Evolutionary conservation across 1,284 basidiomycete genomes (phyloP).

Genomic region (Boletus albobrunnescens): DNA sequence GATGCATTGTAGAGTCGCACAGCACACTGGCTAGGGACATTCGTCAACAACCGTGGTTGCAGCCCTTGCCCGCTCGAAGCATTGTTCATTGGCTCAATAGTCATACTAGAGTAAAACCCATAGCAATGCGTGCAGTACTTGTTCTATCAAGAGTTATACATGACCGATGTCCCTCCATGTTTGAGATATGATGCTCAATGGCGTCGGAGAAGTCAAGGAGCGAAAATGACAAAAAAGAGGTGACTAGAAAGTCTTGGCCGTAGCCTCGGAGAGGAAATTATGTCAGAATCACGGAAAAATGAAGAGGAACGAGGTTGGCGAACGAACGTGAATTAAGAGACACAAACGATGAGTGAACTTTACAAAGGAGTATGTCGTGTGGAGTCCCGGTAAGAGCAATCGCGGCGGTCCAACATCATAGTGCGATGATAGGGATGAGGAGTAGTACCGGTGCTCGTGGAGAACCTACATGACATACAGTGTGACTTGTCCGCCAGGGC

Average conservation of each 20-base stretch:
- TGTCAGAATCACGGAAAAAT: slow-evolving; percentile 15
- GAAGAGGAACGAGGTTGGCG: slow-evolving; percentile 5
- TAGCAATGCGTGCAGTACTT: slow-evolving; percentile 38
- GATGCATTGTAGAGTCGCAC: slow-evolving; percentile 55
- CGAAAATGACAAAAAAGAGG: slow-evolving; percentile 12
- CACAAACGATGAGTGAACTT: slow-evolving; percentile 12
- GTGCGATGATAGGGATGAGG: slow-evolving; percentile 5
- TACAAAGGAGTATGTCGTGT: slow-evolving; percentile 15
- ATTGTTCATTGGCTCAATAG: slow-evolving; percentile 17
- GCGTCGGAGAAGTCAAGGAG: slow-evolving; percentile 16
- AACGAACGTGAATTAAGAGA: slow-evolving; percentile 25
- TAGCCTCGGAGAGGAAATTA: slow-evolving; percentile 7
- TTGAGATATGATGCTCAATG: slow-evolving; percentile 29
- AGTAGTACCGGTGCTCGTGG: slow-evolving; percentile 3
- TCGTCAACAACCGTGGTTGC: not conserved
- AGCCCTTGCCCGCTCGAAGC: not conserved
- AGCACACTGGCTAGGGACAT: not conserved
- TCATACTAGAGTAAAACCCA: slow-evolving; percentile 27
- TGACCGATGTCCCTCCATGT: slow-evolving; percentile 36
- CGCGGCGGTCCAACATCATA: slow-evolving; percentile 6
- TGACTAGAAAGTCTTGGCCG: not conserved
- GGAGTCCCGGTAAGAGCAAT: slow-evolving; percentile 19
- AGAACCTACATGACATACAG: slow-evolving; percentile 60
- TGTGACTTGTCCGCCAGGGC: slow-evolving; percentile 69
- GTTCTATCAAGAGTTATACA: slow-evolving; percentile 37